Conservation (phyloP, 2,329 filamentous ascomycete species). For the Pyrenophora tritici-repentis region DNA sequence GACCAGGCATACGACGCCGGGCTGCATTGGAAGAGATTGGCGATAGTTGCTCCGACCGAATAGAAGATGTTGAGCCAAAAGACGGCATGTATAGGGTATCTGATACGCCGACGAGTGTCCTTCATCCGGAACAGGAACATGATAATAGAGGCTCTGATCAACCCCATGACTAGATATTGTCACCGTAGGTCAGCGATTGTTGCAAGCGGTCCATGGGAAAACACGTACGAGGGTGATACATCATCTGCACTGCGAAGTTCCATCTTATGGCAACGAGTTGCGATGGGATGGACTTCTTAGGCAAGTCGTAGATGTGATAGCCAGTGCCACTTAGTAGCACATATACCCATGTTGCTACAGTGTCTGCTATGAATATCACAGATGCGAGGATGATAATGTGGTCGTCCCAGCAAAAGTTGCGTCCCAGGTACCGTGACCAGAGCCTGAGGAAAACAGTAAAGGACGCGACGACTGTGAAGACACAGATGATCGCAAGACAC, state of each 20-base stretch:
- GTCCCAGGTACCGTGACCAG: slow-evolving; percentile 36
- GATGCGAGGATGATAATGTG: slow-evolving; percentile 36
- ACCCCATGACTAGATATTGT: slow-evolving; percentile 31
- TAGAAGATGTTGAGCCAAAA: slow-evolving; percentile 46
- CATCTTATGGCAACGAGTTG: slow-evolving; percentile 36
- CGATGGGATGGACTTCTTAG: slow-evolving; percentile 34
- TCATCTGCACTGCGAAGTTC: slow-evolving; percentile 46
- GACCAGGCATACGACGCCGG: slow-evolving; percentile 40
- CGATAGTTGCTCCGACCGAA: slow-evolving; percentile 41
- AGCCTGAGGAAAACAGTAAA: slow-evolving; percentile 35
- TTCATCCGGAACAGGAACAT: slow-evolving; percentile 47
- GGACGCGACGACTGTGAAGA: slow-evolving; percentile 36
- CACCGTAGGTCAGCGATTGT: slow-evolving; percentile 1
- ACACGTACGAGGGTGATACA: slow-evolving; percentile 41
- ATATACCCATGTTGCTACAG: slow-evolving; percentile 32
- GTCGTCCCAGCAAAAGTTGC: slow-evolving; percentile 44
- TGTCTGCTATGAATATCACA: slow-evolving; percentile 31
- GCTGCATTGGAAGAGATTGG: slow-evolving; percentile 44
- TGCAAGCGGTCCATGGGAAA: neutral
- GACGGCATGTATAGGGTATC: slow-evolving; percentile 37
- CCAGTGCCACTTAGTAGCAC: slow-evolving; percentile 41
- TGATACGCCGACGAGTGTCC: slow-evolving; percentile 37
- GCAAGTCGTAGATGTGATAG: slow-evolving; percentile 39
- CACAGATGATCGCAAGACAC: slow-evolving; percentile 31
- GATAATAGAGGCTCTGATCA: slow-evolving; percentile 46